phyloP scores from a whole-genome alignment of 2,329 filamentous ascomycete genomes.

The Talaromyces marneffei region DNA sequence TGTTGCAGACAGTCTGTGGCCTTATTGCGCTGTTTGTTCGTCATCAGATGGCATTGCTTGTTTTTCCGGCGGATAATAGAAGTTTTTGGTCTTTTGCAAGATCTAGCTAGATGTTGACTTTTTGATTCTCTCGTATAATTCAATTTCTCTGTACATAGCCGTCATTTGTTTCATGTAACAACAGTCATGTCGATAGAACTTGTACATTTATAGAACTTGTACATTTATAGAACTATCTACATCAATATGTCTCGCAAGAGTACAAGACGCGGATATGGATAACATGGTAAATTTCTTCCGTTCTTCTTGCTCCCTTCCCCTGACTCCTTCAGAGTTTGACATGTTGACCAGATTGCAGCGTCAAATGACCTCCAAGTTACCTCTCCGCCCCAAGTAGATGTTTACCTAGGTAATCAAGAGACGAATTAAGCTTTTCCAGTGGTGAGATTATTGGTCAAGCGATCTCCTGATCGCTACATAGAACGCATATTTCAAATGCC shows the following conservation, averaged over 20 bases:
- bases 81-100: constrained; percentile 16
- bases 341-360: not conserved
- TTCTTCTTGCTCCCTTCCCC: not conserved
- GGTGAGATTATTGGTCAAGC: too few relatives aligned
- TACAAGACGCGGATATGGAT: not conserved
- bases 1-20: constrained; percentile 70
- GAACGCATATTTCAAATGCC: too few relatives aligned
- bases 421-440: too few relatives aligned
- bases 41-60: constrained; percentile 75
- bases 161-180: not conserved
- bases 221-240: not conserved
- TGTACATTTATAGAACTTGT: not conserved
- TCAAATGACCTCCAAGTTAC: not conserved
- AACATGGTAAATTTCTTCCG: not conserved
- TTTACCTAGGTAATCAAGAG: too few relatives aligned
- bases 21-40: constrained; percentile 77
- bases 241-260: not conserved
- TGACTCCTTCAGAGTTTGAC: not conserved
- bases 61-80: constrained; percentile 84
- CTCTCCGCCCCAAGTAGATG: not conserved
- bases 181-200: not conserved
- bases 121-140: not conserved
- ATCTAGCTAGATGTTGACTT: not conserved
- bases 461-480: too few relatives aligned
- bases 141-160: not conserved